Evolutionary conservation across 2,329 filamentous ascomycete genomes (phyloP).

Genomic region (Alternaria angustiovoidea): DNA sequence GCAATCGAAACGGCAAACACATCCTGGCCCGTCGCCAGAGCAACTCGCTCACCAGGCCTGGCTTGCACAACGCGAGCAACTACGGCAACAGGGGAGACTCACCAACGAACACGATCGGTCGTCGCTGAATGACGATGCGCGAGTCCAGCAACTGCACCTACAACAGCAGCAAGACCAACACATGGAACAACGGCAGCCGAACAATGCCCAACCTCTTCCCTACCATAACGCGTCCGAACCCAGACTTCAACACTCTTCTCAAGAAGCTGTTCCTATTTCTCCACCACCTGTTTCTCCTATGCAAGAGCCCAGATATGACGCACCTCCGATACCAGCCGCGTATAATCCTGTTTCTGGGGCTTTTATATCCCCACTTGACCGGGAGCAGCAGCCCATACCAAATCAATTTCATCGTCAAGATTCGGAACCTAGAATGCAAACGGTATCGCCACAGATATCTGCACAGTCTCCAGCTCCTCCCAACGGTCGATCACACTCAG

Average conservation of each 20-base stretch:
- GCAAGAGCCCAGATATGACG: conserved; percentile 45
- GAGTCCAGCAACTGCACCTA: conserved; percentile 24
- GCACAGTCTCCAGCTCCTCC: conserved; percentile 36
- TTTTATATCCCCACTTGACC: conserved; percentile 36
- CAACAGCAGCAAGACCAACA: conserved; percentile 16
- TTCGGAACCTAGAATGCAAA: conserved; percentile 42
- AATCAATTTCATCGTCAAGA: conserved; percentile 30
- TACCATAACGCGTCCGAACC: conserved; percentile 34
- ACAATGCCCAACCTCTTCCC: conserved; percentile 17
- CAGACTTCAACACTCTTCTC: conserved; percentile 15
- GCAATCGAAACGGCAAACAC: conserved; percentile 14
- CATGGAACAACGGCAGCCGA: conserved; percentile 15
- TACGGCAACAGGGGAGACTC: conserved; percentile 12
- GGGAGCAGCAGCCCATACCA: conserved; percentile 23
- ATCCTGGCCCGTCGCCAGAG: not conserved
- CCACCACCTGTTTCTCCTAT: conserved; percentile 33
- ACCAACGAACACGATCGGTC: not conserved
- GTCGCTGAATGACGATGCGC: conserved; percentile 13
- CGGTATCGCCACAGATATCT: conserved; percentile 45
- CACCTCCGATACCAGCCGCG: conserved; percentile 47
- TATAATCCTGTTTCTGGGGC: conserved; percentile 45
- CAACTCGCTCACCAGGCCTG: conserved; percentile 7
- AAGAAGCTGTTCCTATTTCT: conserved; percentile 18
- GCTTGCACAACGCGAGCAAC: conserved; percentile 14
- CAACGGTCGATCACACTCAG: conserved; percentile 36